Evolutionary conservation across 2,329 filamentous ascomycete species (phyloP).

Genomic region (Fusarium robinianum): DNA sequence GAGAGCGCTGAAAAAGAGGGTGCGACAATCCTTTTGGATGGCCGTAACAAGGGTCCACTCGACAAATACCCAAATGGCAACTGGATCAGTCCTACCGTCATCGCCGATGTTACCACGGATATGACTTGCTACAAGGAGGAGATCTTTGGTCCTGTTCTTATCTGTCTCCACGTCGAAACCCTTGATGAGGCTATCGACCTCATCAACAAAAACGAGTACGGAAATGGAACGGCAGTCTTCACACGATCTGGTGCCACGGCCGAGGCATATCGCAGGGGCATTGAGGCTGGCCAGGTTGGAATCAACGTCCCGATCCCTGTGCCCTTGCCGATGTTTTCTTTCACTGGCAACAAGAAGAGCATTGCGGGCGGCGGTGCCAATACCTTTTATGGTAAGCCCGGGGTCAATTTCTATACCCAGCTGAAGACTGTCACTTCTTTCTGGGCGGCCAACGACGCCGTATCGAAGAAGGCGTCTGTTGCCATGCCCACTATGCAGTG

Average conservation of each 20-base stretch:
- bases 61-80: constrained; percentile 1
- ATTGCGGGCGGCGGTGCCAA: constrained; percentile 86
- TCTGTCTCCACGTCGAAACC: constrained; percentile 76
- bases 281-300: constrained; percentile 80
- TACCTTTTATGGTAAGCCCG: constrained; percentile 92
- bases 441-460: not conserved
- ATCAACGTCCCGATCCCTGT: constrained; percentile 86
- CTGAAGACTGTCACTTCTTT: constrained; percentile 87
- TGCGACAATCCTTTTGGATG: constrained; percentile 78
- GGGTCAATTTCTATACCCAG: constrained; percentile 92
- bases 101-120: constrained; percentile 74
- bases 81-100: constrained; percentile 76
- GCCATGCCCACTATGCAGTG: no score
- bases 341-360: constrained; percentile 80
- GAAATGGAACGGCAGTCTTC: constrained; percentile 83
- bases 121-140: constrained; percentile 84
- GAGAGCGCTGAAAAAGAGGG: constrained; percentile 76
- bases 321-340: constrained; percentile 73
- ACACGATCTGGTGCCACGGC: constrained; percentile 75
- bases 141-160: constrained; percentile 81
- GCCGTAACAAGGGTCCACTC: constrained; percentile 69
- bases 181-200: constrained; percentile 77
- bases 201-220: constrained; percentile 83
- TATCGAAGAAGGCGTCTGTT: no score
- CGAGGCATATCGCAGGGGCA: constrained; percentile 73